phyloP scores from a whole-genome alignment of 169 alveolate species.

The Eimeria zaria region DNA sequence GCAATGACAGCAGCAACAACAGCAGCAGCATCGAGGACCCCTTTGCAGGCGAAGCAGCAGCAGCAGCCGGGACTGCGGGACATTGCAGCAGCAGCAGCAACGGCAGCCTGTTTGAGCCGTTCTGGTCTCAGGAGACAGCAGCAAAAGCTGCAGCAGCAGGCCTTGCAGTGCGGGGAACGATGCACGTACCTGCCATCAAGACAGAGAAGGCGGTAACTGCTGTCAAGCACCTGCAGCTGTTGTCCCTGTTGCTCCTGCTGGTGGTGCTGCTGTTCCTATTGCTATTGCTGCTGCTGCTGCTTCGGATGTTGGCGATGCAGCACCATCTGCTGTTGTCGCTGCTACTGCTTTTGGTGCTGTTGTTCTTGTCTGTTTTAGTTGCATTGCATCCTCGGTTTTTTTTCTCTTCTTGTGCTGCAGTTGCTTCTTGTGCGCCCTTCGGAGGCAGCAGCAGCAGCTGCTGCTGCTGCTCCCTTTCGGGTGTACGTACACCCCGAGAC shows the following conservation, averaged over 20 bases:
- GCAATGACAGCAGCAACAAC: neutral
- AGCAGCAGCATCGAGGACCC: neutral
- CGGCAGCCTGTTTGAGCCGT: conserved; percentile 46
- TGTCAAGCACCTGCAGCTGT: neutral
- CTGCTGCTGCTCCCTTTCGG: conserved; percentile 9
- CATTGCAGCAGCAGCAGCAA: conserved; percentile 7
- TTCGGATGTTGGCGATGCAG: no score
- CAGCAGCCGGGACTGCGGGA: neutral
- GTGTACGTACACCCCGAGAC: conserved; percentile 48
- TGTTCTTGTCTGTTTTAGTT: no score
- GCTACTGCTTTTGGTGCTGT: conserved; percentile 3
- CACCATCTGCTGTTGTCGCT: conserved; percentile 3
- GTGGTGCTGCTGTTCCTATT: neutral
- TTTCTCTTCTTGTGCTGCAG: neutral
- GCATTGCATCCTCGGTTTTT: no score
- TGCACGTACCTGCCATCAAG: conserved; percentile 28
- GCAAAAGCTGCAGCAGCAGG: conserved; percentile 20
- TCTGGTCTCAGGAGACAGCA: conserved; percentile 38
- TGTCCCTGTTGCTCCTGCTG: conserved; percentile 20
- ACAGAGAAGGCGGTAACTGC: conserved; percentile 20
- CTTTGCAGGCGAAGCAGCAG: conserved; percentile 20
- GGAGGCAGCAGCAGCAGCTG: conserved; percentile 2
- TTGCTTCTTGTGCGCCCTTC: conserved; percentile 35
- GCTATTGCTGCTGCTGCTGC: neutral
- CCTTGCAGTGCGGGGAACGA: neutral